Percentiles rank a stretch among this genome's conserved stretches.
phyloP scores from a whole-genome alignment of 331 rosid genomes.

The Saraca asoca region DNA sequence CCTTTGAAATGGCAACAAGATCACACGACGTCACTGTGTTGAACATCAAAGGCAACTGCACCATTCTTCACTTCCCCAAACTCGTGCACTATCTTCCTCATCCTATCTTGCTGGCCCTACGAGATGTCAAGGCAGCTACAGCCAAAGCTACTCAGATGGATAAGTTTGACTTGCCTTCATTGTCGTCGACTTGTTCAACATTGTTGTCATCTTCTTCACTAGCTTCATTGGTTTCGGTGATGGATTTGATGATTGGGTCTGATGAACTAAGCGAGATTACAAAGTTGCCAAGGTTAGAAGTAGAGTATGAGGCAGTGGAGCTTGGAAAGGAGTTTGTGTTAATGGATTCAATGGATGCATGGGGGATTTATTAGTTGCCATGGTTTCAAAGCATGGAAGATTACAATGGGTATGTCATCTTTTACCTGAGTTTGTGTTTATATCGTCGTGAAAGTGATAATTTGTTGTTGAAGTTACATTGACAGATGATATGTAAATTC shows the following conservation, averaged over 20 bases:
- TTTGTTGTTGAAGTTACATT: too few species aligned
- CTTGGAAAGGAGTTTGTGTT: constrained; percentile 63
- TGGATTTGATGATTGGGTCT: constrained; percentile 45
- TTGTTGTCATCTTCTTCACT: constrained; percentile 34
- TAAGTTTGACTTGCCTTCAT: constrained; percentile 36
- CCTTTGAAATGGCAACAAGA: constrained; percentile 91
- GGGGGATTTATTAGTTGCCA: constrained; percentile 64
- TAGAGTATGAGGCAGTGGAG: constrained; percentile 39
- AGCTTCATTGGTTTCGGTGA: constrained; percentile 41
- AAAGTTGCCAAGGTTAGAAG: constrained; percentile 61
- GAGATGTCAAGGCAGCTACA: constrained; percentile 89
- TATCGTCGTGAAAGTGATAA: too few species aligned
- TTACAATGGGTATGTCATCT: constrained; percentile 24
- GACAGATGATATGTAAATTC: too few species aligned
- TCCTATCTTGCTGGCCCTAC: constrained; percentile 69
- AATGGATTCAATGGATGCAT: constrained; percentile 52
- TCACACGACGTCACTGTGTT: constrained; percentile 96
- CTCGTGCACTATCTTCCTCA: constrained; percentile 69
- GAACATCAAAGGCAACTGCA: constrained; percentile 77
- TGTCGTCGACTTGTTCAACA: background rate
- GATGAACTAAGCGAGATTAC: constrained; percentile 66
- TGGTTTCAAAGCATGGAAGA: constrained; percentile 55
- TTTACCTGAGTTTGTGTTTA: too few species aligned
- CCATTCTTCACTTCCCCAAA: constrained; percentile 89
- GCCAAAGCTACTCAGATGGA: constrained; percentile 86